Percentiles rank a stretch among this genome's conserved stretches.
Conservation (phyloP, 306 rosid species). For the Vigna mungo region DNA sequence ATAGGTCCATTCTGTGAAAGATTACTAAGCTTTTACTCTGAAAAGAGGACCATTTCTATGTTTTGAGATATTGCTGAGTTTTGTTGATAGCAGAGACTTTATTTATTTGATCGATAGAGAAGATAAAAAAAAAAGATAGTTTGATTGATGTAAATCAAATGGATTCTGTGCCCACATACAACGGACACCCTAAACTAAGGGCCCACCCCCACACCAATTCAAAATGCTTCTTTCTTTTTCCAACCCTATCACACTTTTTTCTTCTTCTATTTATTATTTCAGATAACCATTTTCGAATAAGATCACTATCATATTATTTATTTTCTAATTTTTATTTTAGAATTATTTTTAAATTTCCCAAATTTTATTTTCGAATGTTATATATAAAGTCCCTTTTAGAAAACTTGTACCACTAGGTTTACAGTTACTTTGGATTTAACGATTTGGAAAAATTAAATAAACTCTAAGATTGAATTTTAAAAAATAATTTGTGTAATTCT, state of each 20-base stretch:
- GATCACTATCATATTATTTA: neutral
- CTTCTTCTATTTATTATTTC: neutral
- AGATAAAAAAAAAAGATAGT: no score
- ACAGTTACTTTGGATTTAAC: neutral
- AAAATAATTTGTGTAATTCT: neutral
- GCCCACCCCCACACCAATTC: conserved; percentile 26
- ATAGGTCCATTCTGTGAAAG: no score
- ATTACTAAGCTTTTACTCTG: no score
- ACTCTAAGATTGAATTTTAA: neutral
- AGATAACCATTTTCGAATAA: neutral
- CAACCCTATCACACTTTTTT: neutral
- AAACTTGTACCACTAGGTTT: neutral
- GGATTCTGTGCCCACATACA: conserved; percentile 30
- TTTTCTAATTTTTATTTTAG: neutral
- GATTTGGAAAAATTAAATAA: no score
- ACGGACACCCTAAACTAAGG: conserved; percentile 22
- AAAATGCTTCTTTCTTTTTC: neutral
- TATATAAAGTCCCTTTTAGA: neutral
- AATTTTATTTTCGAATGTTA: neutral
- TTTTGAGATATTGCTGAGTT: no score
- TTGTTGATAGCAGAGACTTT: no score
- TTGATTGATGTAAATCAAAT: neutral
- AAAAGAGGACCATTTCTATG: no score
- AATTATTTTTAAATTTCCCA: neutral
- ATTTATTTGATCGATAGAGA: no score